phyloP scores from a whole-genome alignment of 2,329 filamentous ascomycete genomes.

The Colletotrichum cereale region DNA sequence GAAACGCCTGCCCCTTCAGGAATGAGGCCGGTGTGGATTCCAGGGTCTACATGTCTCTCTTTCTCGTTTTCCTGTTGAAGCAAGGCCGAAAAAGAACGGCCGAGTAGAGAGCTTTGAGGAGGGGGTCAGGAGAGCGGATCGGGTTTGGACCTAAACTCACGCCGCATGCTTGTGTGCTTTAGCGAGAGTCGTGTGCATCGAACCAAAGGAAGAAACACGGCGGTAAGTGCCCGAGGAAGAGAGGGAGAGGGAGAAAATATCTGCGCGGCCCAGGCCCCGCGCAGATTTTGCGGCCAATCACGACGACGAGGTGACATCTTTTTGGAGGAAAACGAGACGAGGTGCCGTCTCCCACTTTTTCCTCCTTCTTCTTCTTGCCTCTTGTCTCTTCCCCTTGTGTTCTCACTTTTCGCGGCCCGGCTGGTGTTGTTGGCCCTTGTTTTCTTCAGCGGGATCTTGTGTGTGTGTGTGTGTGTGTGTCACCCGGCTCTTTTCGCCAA shows the following conservation, averaged over 20 bases:
- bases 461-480: background rate
- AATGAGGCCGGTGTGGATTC: background rate
- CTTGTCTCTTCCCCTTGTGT: background rate
- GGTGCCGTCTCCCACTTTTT: background rate
- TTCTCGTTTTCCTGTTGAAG: background rate
- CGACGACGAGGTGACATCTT: background rate
- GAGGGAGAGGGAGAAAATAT: background rate
- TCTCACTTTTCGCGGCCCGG: background rate
- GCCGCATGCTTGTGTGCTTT: background rate
- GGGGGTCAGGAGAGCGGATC: too few species aligned
- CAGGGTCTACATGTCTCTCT: too few species aligned
- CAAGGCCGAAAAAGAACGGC: background rate
- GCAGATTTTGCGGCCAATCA: background rate
- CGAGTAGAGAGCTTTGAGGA: background rate
- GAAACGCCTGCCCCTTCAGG: conserved; percentile 4
- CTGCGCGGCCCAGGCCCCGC: background rate
- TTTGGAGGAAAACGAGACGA: background rate
- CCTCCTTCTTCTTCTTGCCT: background rate
- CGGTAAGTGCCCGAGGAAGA: background rate
- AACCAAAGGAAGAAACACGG: too few species aligned
- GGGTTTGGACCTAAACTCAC: background rate
- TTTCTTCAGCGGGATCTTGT: background rate
- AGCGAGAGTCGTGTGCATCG: background rate
- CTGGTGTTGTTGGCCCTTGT: background rate
- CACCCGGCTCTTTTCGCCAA: background rate